phyloP scores from a whole-genome alignment of 2,329 filamentous ascomycete species.

The Colletotrichum tanaceti region DNA sequence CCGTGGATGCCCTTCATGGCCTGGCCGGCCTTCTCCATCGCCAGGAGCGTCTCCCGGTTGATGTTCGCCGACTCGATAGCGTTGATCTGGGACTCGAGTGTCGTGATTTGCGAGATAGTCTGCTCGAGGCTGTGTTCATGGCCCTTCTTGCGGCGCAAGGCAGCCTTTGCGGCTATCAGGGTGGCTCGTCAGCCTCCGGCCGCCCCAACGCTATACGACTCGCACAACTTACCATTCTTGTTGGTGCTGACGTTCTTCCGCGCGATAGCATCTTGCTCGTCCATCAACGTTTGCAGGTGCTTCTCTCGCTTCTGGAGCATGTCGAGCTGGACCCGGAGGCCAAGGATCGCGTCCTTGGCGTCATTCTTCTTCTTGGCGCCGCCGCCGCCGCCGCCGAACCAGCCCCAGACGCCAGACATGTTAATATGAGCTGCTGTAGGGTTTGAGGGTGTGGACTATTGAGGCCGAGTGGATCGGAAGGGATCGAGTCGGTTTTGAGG shows the following conservation, averaged over 20 bases:
- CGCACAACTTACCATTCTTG: constrained; percentile 79
- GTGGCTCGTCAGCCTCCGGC: constrained; percentile 16
- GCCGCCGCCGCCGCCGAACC: constrained; percentile 86
- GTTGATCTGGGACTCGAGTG: constrained; percentile 94
- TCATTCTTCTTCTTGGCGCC: constrained; percentile 80
- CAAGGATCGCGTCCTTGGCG: constrained; percentile 95
- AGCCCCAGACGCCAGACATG: constrained; percentile 82
- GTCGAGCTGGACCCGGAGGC: constrained; percentile 87
- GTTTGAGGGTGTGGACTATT: constrained; percentile 4
- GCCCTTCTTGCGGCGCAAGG: constrained; percentile 92
- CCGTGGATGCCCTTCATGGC: constrained; percentile 96
- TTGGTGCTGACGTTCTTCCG: constrained; percentile 89
- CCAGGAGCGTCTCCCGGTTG: constrained; percentile 94
- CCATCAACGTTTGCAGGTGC: constrained; percentile 90
- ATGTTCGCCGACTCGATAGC: constrained; percentile 98
- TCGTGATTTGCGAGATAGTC: constrained; percentile 88
- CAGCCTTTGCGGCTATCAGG: constrained; percentile 83
- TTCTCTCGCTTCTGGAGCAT: constrained; percentile 98
- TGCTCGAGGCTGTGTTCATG: constrained; percentile 93
- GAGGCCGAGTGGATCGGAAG: background rate
- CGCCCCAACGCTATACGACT: constrained; percentile 3
- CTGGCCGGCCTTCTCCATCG: constrained; percentile 89
- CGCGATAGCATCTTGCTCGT: constrained; percentile 89
- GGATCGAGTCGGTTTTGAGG: constrained; percentile 20
- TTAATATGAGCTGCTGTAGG: constrained; percentile 45